Base-by-base conservation (phyloP, 768 basidiomycete species). In the Podaxis mareebaensis region DNA sequence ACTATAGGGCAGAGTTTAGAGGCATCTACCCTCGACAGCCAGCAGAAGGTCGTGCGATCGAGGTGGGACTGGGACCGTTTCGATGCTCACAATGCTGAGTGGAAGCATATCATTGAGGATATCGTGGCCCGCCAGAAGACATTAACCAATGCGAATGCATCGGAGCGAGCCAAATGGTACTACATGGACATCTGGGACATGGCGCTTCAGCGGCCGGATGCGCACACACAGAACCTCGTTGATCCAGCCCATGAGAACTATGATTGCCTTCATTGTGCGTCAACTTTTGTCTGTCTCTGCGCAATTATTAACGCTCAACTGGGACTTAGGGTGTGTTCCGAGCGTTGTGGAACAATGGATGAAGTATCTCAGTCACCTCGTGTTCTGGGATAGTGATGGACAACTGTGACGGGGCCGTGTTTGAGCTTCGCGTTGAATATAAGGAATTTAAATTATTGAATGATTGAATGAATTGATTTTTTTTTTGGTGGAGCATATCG, bases 61-160 rank as follows among this genome's bases (percentile, higher is more conserved):
- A 51, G 68, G 26, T 67, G 65, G 68, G 68, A 69, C 53, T 69
- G 68, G 68, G 68, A 69, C 36, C 33, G 39, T 26, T 62, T 69
- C 20, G 61, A 64, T 15, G 61, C 48, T 3, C 66, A 67, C 36
- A 69, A 66, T 53, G 40, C 42, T 1, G 44, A 67, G 3, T 69
- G 68, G 68, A 63, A 57, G 52, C 24, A 54, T 22, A 49, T 46
- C 13, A 57, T 69, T 12, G 54, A 42, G 4, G 11, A 53, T 1
- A 17, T 63, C 20, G 40, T 53, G 22, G 3, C n/a, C 38, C 11
- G 10, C n/a, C 22, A 52, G 15, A 26, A 17, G 54, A n/a, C 46
- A 8, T 20, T 10, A 22, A 33, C 24, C 13, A 28, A 26, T 12
- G 2, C 8, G 3, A 46, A 48, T 20, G 17, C 20, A 7, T 33